Percentiles rank a stretch among this genome's conserved stretches.
These are phyloP conservation scores for Gossypium arboreum DNA, from an alignment of 345 rosid species.

Conservation along the genomic window DNA sequence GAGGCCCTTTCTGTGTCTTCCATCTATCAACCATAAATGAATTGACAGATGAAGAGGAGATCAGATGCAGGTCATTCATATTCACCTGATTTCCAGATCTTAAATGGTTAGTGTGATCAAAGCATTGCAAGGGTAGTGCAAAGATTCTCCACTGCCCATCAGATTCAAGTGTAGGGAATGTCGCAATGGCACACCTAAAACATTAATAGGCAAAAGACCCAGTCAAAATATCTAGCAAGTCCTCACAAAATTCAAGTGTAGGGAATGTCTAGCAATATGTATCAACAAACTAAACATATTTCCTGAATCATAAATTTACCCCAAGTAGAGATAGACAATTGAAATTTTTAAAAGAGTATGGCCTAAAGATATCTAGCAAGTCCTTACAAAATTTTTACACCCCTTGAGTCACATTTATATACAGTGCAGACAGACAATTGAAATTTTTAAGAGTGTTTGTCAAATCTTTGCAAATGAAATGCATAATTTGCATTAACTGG, in stretches of 20 bases:
- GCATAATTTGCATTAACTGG: neutral
- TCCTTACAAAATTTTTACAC: neutral
- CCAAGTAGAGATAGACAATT: neutral
- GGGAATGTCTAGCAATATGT: neutral
- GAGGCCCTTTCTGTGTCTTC: constrained; percentile 22
- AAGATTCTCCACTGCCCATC: constrained; percentile 34
- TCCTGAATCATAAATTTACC: neutral
- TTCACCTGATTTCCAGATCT: constrained; percentile 27
- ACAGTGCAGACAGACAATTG: too few species aligned
- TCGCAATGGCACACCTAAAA: constrained; percentile 27
- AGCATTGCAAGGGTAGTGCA: constrained; percentile 30
- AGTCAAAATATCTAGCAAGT: neutral
- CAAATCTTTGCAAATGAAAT: neutral
- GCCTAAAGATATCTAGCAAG: neutral
- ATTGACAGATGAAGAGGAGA: constrained; percentile 25
- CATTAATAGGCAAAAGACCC: neutral
- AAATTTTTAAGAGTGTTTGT: too few species aligned
- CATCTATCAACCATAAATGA: constrained; percentile 22
- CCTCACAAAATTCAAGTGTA: too few species aligned
- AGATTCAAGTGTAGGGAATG: constrained; percentile 30
- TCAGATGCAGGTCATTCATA: constrained; percentile 31
- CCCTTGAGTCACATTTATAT: too few species aligned
- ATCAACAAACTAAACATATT: neutral
- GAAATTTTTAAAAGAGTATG: neutral
- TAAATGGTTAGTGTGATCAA: constrained; percentile 25